Evolutionary conservation across 1,139 yeast genomes (phyloP).

Genomic region (Eremothecium sinecaudum): DNA sequence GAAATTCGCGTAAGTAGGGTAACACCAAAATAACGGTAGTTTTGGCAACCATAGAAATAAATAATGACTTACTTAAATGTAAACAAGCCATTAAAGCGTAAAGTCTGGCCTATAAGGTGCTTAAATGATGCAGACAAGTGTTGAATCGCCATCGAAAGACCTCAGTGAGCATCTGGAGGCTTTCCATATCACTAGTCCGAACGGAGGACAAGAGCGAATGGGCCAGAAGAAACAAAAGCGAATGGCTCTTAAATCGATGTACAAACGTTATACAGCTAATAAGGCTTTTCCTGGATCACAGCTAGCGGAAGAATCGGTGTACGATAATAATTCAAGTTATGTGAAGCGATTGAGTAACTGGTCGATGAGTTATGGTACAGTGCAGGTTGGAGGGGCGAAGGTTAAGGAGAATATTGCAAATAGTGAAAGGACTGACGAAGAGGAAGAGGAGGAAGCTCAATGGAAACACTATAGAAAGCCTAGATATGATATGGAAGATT

Average conservation of each 20-base stretch:
- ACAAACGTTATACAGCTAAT: slow-evolving; percentile 5
- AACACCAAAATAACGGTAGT: slow-evolving; percentile 1
- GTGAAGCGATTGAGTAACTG: slow-evolving; percentile 16
- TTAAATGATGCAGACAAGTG: slow-evolving; percentile 7
- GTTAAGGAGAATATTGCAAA: slow-evolving; percentile 5
- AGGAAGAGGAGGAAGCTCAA: slow-evolving; percentile 17
- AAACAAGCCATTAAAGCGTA: no score
- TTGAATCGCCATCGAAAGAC: slow-evolving; percentile 17
- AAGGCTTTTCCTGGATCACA: slow-evolving; percentile 6
- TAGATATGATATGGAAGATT: slow-evolving; percentile 7
- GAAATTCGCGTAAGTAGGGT: slow-evolving; percentile 10
- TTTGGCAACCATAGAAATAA: no score
- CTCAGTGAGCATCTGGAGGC: slow-evolving; percentile 16
- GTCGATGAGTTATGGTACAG: slow-evolving; percentile 23
- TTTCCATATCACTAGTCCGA: slow-evolving; percentile 21
- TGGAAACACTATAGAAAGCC: slow-evolving; percentile 17
- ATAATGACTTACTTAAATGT: no score
- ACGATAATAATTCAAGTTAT: slow-evolving; percentile 9
- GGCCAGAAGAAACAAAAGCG: background rate
- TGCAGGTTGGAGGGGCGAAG: slow-evolving; percentile 14
- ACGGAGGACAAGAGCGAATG: background rate
- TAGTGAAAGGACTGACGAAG: slow-evolving; percentile 3
- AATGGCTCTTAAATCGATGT: background rate
- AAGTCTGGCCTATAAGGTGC: no score
- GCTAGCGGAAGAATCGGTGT: slow-evolving; percentile 6